These are phyloP conservation scores for Aureobasidium subglaciale DNA, from an alignment of 2,329 filamentous ascomycete genomes.

Conservation along the genomic window DNA sequence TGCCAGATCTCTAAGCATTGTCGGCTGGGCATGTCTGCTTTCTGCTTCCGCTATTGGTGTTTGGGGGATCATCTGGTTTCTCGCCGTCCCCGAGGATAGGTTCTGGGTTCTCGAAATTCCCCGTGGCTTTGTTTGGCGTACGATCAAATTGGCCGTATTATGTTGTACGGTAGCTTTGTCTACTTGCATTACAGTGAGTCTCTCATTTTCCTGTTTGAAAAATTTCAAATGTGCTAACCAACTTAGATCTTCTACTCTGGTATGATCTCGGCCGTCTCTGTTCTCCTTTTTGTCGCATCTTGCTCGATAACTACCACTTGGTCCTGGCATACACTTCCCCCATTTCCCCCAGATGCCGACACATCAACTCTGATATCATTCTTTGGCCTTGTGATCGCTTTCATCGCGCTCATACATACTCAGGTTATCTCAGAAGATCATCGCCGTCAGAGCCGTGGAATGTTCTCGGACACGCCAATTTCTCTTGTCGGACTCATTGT, in stretches of 20 bases:
- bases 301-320: constrained; percentile 27
- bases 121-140: constrained; percentile 32
- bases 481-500: constrained; percentile 27
- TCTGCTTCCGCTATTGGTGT: constrained; percentile 32
- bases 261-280: constrained; percentile 32
- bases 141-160: constrained; percentile 24
- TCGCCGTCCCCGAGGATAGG: constrained; percentile 32
- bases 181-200: constrained; percentile 25
- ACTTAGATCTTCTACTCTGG: constrained; percentile 36
- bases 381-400: background rate
- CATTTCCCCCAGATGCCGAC: constrained; percentile 24
- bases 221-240: constrained; percentile 9
- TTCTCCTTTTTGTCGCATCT: constrained; percentile 32
- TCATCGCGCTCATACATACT: constrained; percentile 1
- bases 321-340: constrained; percentile 28
- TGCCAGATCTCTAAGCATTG: constrained; percentile 17
- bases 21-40: constrained; percentile 26
- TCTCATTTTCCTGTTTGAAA: background rate
- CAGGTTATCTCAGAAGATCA: background rate
- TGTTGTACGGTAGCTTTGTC: constrained; percentile 23
- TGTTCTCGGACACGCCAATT: background rate
- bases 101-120: constrained; percentile 33
- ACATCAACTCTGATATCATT: constrained; percentile 20
- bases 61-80: constrained; percentile 30
- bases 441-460: background rate